A percentile compares a stretch with the other conserved stretches of the same genome.
phyloP scores from a whole-genome alignment of 202 grass and related monocot species.

The Elaeis oleifera region DNA sequence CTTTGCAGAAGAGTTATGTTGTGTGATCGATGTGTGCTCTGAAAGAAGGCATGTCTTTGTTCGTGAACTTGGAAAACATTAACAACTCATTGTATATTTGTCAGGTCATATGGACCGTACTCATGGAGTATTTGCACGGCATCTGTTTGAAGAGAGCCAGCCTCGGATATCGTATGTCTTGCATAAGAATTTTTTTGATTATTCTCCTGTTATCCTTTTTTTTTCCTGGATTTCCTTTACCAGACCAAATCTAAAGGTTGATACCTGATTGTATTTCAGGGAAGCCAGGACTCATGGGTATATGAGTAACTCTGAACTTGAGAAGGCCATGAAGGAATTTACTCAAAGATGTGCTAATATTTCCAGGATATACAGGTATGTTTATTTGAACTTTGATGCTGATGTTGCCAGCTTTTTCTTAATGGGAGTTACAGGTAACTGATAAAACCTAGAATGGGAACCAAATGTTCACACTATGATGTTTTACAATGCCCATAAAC shows the following conservation, averaged over 20 bases:
- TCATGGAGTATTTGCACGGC: constrained; percentile 24
- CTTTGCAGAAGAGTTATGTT: too few relatives aligned
- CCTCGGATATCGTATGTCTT: constrained; percentile 50
- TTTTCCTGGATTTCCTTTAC: not conserved
- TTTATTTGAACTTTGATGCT: constrained; percentile 26
- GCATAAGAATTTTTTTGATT: constrained; percentile 1
- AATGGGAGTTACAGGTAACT: too few relatives aligned
- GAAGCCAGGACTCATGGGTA: constrained; percentile 56
- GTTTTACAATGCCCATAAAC: too few relatives aligned
- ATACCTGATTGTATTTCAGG: constrained; percentile 27
- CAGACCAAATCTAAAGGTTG: constrained; percentile 3
- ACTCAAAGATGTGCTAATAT: constrained; percentile 58
- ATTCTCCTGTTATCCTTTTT: not conserved
- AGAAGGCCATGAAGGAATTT: constrained; percentile 47
- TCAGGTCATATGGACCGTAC: constrained; percentile 1
- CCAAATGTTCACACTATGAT: too few relatives aligned
- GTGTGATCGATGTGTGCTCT: too few relatives aligned
- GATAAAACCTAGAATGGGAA: too few relatives aligned
- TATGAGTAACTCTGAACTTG: constrained; percentile 68
- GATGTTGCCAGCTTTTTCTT: not conserved
- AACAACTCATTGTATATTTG: not conserved
- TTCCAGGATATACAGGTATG: constrained; percentile 84
- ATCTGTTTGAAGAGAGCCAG: constrained; percentile 34
- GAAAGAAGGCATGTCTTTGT: too few relatives aligned
- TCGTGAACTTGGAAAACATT: too few relatives aligned